Conservation (phyloP, 768 basidiomycete genomes). For the Amanita subjunquillea region DNA sequence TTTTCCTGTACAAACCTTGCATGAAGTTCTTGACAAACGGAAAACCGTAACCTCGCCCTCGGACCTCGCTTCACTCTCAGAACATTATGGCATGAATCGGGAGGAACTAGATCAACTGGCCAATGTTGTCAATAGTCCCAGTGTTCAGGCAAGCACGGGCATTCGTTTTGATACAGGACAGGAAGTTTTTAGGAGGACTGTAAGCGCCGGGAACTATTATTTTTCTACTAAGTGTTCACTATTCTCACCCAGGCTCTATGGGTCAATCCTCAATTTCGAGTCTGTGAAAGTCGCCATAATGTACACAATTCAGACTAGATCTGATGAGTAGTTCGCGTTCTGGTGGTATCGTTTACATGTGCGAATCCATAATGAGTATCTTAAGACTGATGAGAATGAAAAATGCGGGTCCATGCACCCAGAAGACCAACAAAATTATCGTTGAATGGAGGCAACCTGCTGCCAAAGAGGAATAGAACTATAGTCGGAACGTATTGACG, state of each 20-base stretch:
- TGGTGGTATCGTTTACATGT: neutral
- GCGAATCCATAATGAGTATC: neutral
- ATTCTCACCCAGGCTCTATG: conserved; percentile 28
- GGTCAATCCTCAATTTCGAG: conserved; percentile 24
- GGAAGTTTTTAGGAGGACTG: conserved; percentile 40
- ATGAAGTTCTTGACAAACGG: conserved; percentile 50
- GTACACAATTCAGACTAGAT: neutral
- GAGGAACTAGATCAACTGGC: conserved; percentile 41
- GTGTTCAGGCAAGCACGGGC: conserved; percentile 36
- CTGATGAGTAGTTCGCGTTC: neutral
- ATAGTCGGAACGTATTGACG: conserved; percentile 3
- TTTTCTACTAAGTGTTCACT: neutral
- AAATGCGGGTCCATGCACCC: neutral
- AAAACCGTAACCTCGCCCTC: conserved; percentile 32
- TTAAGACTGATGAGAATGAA: neutral
- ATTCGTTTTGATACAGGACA: conserved; percentile 40
- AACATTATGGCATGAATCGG: conserved; percentile 44
- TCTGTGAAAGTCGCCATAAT: neutral
- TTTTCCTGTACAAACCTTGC: neutral
- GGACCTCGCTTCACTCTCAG: conserved; percentile 41
- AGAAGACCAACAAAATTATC: neutral
- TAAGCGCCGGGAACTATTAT: conserved; percentile 18
- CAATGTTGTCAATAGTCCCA: conserved; percentile 54
- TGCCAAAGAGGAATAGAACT: conserved; percentile 6
- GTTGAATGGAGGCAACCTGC: neutral